Percentiles rank a stretch among this genome's conserved stretches.
Conservation (phyloP, 2,329 filamentous ascomycete genomes). For the Colletotrichum sp. region DNA sequence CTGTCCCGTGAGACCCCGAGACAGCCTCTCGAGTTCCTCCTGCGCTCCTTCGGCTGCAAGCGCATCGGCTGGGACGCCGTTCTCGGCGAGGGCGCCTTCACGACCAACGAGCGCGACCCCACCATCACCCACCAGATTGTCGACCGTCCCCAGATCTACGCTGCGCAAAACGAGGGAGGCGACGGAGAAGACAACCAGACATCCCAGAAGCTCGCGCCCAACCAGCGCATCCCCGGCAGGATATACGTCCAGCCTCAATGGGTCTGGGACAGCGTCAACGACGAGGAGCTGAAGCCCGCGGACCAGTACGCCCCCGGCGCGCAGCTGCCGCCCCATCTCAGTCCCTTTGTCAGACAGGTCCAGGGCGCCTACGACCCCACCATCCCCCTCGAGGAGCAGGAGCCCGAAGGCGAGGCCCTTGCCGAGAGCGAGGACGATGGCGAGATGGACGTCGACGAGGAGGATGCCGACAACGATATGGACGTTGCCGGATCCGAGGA, state of each 20-base stretch:
- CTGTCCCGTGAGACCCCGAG: conserved; percentile 93
- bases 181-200: conserved; percentile 67
- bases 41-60: conserved; percentile 94
- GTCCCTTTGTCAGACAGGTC: conserved; percentile 89
- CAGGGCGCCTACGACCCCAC: conserved; percentile 93
- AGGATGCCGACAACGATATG: conserved; percentile 49
- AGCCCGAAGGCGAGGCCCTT: conserved; percentile 84
- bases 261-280: conserved; percentile 97
- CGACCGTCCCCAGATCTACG: conserved; percentile 81
- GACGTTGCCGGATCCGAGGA: conserved; percentile 55
- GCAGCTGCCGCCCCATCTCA: conserved; percentile 90
- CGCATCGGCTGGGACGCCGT: conserved; percentile 93
- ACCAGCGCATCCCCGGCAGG: conserved; percentile 85
- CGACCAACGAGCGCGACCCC: conserved; percentile 84
- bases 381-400: conserved; percentile 82
- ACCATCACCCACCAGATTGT: conserved; percentile 96
- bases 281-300: conserved; percentile 83
- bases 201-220: conserved; percentile 60
- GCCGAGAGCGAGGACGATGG: conserved; percentile 63
- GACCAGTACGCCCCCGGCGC: conserved; percentile 91
- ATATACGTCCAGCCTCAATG: conserved; percentile 97
- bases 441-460: conserved; percentile 49
- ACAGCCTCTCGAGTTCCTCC: conserved; percentile 88
- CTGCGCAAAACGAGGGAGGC: conserved; percentile 32
- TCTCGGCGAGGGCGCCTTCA: conserved; percentile 90